Conservation (phyloP, 176 grass and related monocot species). For the Calamus simplicifolius region DNA sequence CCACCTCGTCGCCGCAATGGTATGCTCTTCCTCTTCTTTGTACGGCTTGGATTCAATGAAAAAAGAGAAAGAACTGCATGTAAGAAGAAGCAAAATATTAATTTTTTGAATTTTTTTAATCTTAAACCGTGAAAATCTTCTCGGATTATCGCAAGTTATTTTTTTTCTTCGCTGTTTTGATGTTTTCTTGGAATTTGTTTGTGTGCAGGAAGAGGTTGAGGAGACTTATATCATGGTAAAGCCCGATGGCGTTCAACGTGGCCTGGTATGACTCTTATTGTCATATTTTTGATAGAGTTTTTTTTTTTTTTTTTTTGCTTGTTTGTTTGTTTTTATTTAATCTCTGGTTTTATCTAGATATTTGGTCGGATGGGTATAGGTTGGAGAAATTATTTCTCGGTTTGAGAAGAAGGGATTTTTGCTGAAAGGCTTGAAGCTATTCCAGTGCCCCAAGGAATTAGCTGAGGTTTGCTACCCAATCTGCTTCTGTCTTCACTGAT, state of each 20-base stretch:
- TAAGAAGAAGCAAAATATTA: not conserved
- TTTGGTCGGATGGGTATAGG: slow-evolving; percentile 26
- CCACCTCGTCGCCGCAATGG: slow-evolving; percentile 41
- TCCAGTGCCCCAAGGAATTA: slow-evolving; percentile 80
- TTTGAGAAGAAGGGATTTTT: slow-evolving; percentile 97
- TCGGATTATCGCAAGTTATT: slow-evolving; percentile 1
- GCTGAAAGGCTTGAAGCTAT: slow-evolving; percentile 92
- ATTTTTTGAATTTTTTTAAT: not conserved
- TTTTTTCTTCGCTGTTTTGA: not conserved
- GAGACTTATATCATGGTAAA: slow-evolving; percentile 95
- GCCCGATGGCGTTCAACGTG: slow-evolving; percentile 90
- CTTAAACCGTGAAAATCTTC: not conserved
- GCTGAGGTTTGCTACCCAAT: slow-evolving; percentile 62
- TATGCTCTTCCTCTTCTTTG: slow-evolving; percentile 7
- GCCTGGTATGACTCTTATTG: slow-evolving; percentile 40
- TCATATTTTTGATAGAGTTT: not conserved
- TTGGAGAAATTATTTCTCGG: slow-evolving; percentile 95
- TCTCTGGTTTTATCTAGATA: too few relatives aligned
- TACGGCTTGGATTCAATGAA: too few relatives aligned
- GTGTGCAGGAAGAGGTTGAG: slow-evolving; percentile 43
- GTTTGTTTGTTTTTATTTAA: not conserved
- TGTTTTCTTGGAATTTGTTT: not conserved
- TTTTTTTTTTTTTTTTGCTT: not conserved
- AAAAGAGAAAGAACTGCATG: too few relatives aligned
- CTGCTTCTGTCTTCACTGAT: not conserved